Evolutionary conservation across 768 basidiomycete species (phyloP), one percentile per base, ranked within the genome.

Genomic region (Galerina sulciceps): DNA sequence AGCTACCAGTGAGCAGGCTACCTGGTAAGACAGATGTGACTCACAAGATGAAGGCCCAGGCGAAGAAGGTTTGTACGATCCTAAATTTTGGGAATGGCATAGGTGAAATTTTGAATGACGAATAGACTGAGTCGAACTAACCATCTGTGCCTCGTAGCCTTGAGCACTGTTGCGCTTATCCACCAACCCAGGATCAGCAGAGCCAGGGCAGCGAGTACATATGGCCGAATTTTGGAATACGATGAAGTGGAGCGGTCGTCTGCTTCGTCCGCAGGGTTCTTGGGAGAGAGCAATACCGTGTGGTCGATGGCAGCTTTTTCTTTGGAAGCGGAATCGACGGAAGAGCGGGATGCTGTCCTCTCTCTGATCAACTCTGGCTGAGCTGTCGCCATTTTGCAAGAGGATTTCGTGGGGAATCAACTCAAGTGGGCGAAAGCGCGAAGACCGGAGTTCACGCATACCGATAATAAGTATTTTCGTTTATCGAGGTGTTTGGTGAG

Each of bases 221-320:
- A 72, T 94, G 95, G 60, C 89, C 92, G 68, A 94, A 95, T 13
- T 94, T 93, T 49, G 22, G 71, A 92, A 93, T 31, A 95, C 85
- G 15, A 89, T 86, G 69, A 14, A 13, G 93, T 94, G 38, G 88
- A 85, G 13, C 89, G 15, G 36, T 52, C 49, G 87, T 64, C 94
- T 93, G 57, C 87, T 89, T 75, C 79, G 93, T 34, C 86, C 89
- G 59, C 89, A 90, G 40, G 18, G 35, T 58, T 23, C 18, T 46
- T 51, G 2, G 26, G 26, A 31, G 42, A 31, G 42, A 46, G 40
- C 17, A 49, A 43, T 31, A 52, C 49, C 20, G 44, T 31, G 26
- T 49, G 46, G 22, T 37, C 36, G 45, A 10, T 55, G 11, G 37
- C 35, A 13, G 40, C 46, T 42, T 58, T 62, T 47, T 62, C 61